These are phyloP conservation scores for Lycium barbarum DNA, from an alignment of 257 asterid genomes.

Conservation along the genomic window DNA sequence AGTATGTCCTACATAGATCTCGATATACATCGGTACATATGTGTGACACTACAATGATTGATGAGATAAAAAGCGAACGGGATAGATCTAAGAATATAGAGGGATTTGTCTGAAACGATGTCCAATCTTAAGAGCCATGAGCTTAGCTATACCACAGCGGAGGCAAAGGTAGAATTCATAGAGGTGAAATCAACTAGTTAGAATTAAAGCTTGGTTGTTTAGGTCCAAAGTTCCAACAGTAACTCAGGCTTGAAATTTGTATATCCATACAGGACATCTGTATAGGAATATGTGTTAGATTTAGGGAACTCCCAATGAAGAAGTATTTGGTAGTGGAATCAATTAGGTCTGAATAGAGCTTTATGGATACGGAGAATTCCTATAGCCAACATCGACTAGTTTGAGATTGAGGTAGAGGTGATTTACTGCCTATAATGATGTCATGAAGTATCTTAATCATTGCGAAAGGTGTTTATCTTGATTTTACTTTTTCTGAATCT, in stretches of 20 bases:
- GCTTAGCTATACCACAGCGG: too few relatives aligned
- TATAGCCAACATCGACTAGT: background rate
- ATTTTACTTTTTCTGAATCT: background rate
- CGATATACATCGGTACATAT: background rate
- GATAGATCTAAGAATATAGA: background rate
- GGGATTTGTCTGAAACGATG: background rate
- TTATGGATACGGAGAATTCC: background rate
- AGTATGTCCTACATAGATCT: background rate
- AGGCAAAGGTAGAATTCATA: background rate
- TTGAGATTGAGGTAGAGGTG: slow-evolving; percentile 13
- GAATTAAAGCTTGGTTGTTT: background rate
- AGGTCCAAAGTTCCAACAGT: background rate
- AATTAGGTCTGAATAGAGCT: background rate
- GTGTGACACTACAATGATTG: background rate
- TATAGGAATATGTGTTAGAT: background rate
- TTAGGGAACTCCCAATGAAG: background rate
- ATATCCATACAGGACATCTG: background rate
- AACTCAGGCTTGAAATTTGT: background rate
- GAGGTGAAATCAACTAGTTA: background rate
- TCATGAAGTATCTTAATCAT: background rate
- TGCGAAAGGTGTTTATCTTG: background rate
- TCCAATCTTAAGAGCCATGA: background rate
- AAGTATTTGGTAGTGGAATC: background rate
- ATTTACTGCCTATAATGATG: background rate
- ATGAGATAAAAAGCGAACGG: background rate